Evolutionary conservation across 306 rosid genomes (phyloP), one percentile per base, ranked within the genome.

Genomic region (Abrus pulchellus): DNA sequence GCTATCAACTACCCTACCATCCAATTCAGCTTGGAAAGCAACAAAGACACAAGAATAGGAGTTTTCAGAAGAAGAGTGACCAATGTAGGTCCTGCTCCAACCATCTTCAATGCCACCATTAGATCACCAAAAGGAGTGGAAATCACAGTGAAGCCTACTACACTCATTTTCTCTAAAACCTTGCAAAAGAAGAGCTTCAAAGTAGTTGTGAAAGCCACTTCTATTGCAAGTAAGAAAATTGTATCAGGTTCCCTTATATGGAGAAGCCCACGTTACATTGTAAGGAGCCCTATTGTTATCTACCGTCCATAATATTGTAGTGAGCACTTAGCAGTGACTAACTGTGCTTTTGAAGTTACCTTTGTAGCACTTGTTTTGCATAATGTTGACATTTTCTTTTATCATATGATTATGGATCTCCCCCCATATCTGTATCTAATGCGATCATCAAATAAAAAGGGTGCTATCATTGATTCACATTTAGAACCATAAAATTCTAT

Each of bases 1-100:
- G 94, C 89, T 66, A 83, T 95, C 52, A 95, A 95, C 90, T 93
- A 91, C 65, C 99, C 97, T 34, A 88, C 84, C 2, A 86, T 95
- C 73, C 98, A 93, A 55, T 86, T 95, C 7, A 83, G 74, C 73
- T 63, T 95, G 78, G 72, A 68, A 53, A 68, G 36, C 56, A 86
- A 61, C 20, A 83, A 67, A 75, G 41, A 9, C 20, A 65, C 78
- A n/a, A 84, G 90, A 3, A 10, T 71, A 0, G 86, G 71, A 0
- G 89, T 91, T 44, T 95, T 90, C 38, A 72, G 88, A 65, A 83
- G 99, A 53, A 86, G 43, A 40, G 92, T 95, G 53, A 95, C 99
- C 65, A 95, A 92, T 62, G 98, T 95, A 6, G 96, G 98, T 9
- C 86, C 81, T 33, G 88, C 90, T 12, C 75, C 68, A 5, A 50